Percentiles rank a stretch among this genome's conserved stretches.
Evolutionary conservation across 2,329 filamentous ascomycete genomes (phyloP).

Genomic region (Zymoseptoria pseudotritici): DNA sequence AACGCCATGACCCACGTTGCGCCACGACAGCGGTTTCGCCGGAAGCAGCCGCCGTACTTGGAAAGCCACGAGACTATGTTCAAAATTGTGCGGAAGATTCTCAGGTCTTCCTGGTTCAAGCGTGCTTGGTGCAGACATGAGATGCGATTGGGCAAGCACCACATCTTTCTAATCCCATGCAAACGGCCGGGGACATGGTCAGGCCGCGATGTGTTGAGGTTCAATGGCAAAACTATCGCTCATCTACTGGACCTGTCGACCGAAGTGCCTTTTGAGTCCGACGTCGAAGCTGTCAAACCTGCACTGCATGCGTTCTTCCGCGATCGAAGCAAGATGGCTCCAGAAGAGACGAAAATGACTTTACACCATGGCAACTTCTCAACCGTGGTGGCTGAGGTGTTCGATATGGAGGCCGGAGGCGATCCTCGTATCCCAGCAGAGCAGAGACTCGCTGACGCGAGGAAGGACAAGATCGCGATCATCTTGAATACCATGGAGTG

Average conservation of each 20-base stretch:
- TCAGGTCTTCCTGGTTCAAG: slow-evolving; percentile 38
- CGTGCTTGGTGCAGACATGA: slow-evolving; percentile 41
- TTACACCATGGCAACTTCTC: slow-evolving; percentile 30
- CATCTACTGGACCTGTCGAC: slow-evolving; percentile 34
- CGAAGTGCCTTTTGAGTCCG: slow-evolving; percentile 27
- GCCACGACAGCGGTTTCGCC: slow-evolving; percentile 25
- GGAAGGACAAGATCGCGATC: slow-evolving; percentile 38
- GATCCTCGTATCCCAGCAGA: slow-evolving; percentile 35
- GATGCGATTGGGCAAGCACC: slow-evolving; percentile 34
- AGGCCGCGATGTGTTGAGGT: slow-evolving; percentile 27
- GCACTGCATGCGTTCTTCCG: slow-evolving; percentile 30
- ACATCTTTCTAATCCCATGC: slow-evolving; percentile 37
- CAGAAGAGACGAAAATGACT: slow-evolving; percentile 15
- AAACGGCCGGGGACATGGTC: slow-evolving; percentile 14
- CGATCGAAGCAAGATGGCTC: slow-evolving; percentile 23
- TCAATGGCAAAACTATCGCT: slow-evolving; percentile 36
- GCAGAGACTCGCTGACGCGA: slow-evolving; percentile 34
- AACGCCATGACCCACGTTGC: slow-evolving; percentile 24
- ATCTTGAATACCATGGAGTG: slow-evolving; percentile 35
- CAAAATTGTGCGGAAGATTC: slow-evolving; percentile 30
- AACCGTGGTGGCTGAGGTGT: slow-evolving; percentile 32
- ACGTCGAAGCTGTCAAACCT: slow-evolving; percentile 27
- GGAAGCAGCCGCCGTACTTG: slow-evolving; percentile 26
- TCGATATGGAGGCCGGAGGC: slow-evolving; percentile 36
- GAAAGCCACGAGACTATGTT: slow-evolving; percentile 27